Evolutionary conservation across 2,329 filamentous ascomycete species (phyloP).

Genomic region (Erysiphe pisi): DNA sequence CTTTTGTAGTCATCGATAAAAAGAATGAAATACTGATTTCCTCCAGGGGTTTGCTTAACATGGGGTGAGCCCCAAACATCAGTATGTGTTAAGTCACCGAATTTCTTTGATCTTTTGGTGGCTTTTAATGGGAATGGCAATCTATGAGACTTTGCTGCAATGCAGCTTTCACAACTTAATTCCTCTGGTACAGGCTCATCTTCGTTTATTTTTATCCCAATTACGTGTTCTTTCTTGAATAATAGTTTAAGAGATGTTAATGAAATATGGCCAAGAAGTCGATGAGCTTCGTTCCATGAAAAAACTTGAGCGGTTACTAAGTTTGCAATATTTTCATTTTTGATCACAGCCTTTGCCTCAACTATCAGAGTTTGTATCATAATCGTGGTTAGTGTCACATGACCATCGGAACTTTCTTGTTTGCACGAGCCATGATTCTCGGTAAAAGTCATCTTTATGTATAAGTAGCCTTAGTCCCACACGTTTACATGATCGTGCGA

Average conservation of each 20-base stretch:
- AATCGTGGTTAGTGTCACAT: too few relatives aligned
- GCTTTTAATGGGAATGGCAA: not conserved
- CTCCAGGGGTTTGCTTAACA: constrained; percentile 10
- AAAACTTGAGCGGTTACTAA: not conserved
- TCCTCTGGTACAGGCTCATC: not conserved
- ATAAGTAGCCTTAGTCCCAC: too few relatives aligned
- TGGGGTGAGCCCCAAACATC: constrained; percentile 10
- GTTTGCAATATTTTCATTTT: not conserved
- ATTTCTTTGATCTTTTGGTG: not conserved
- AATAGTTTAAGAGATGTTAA: constrained; percentile 6
- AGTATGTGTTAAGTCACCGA: constrained; percentile 1
- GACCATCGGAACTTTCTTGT: too few relatives aligned
- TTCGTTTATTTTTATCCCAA: not conserved
- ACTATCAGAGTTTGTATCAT: too few relatives aligned
- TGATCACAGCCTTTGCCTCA: not conserved
- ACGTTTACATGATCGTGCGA: too few relatives aligned
- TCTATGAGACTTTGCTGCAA: not conserved
- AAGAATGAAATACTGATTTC: constrained; percentile 8
- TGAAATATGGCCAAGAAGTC: not conserved
- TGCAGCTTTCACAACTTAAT: not conserved
- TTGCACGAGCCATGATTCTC: too few relatives aligned
- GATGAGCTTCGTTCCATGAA: not conserved
- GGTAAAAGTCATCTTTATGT: too few relatives aligned
- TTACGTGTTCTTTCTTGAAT: not conserved
- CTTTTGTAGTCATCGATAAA: constrained; percentile 9